A percentile compares a stretch with the other conserved stretches of the same genome.
These are phyloP conservation scores for Barnettozyma wickerhamii DNA, from an alignment of 805 yeast genomes.

Conservation along the genomic window DNA sequence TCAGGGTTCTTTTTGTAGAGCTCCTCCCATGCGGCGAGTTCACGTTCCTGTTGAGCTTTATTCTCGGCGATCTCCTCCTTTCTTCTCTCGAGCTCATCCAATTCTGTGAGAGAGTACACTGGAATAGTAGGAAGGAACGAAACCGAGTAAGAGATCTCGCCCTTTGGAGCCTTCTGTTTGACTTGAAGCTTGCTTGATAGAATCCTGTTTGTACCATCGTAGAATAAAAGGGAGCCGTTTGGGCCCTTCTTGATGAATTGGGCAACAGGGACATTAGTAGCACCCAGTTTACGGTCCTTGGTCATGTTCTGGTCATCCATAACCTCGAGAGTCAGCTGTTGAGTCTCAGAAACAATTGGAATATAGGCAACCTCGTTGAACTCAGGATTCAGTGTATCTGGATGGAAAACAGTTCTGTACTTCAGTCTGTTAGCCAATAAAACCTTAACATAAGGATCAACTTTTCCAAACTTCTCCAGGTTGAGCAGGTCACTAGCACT, in stretches of 20 bases:
- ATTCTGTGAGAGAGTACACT: constrained; percentile 55
- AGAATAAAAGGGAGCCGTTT: constrained; percentile 42
- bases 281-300: constrained; percentile 62
- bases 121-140: constrained; percentile 66
- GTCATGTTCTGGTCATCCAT: constrained; percentile 65
- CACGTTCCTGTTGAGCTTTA: constrained; percentile 29
- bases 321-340: constrained; percentile 51
- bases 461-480: constrained; percentile 63
- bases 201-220: constrained; percentile 47
- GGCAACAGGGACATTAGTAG: constrained; percentile 44
- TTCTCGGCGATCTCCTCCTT: constrained; percentile 35
- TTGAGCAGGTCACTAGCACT: constrained; percentile 48
- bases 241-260: constrained; percentile 45
- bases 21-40: constrained; percentile 41
- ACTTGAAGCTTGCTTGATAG: constrained; percentile 30
- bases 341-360: constrained; percentile 58
- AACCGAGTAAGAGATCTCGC: constrained; percentile 48
- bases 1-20: constrained; percentile 53
- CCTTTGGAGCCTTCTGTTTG: constrained; percentile 42
- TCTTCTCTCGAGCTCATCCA: constrained; percentile 41
- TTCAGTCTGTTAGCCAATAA: constrained; percentile 52
- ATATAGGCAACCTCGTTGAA: constrained; percentile 56
- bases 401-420: constrained; percentile 50
- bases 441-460: constrained; percentile 70
- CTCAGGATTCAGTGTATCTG: constrained; percentile 50